Percentiles rank a stretch among this genome's conserved stretches.
phyloP scores from a whole-genome alignment of 2,329 filamentous ascomycete species.

The Aspergillus niger region DNA sequence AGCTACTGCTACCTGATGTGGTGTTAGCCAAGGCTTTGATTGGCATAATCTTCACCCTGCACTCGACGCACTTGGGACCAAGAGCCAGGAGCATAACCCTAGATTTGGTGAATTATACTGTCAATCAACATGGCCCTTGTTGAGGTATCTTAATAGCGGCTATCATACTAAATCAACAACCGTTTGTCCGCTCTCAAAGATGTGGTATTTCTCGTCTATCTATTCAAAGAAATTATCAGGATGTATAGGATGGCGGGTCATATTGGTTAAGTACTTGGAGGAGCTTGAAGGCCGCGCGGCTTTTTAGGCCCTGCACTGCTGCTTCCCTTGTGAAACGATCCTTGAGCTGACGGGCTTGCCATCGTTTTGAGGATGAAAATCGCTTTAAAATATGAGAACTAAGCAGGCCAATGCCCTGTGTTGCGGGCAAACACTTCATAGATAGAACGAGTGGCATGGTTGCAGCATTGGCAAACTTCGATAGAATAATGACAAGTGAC shows the following conservation, averaged over 20 bases:
- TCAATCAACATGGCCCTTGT: conserved; percentile 9
- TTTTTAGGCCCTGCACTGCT: conserved; percentile 78
- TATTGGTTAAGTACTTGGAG: conserved; percentile 65
- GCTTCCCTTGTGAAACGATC: conserved; percentile 76
- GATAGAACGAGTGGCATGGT: neutral
- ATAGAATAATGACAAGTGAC: neutral
- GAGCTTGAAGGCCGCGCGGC: conserved; percentile 90
- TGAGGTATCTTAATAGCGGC: neutral
- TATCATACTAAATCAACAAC: conserved; percentile 77
- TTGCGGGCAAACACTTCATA: neutral
- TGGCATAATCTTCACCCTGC: neutral
- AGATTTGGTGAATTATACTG: neutral
- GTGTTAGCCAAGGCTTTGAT: conserved; percentile 6
- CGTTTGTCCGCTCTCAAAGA: conserved; percentile 80
- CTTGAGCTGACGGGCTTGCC: conserved; percentile 75
- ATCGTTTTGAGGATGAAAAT: conserved; percentile 67
- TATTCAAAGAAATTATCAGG: conserved; percentile 36
- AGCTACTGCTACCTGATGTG: conserved; percentile 73
- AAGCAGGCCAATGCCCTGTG: conserved; percentile 14
- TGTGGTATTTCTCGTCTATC: conserved; percentile 78
- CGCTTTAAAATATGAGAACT: conserved; percentile 25
- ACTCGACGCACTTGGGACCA: conserved; percentile 56
- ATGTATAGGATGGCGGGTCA: neutral
- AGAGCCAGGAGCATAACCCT: conserved; percentile 58
- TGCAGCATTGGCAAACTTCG: neutral